These are phyloP conservation scores for Clathrospora elynae DNA, from an alignment of 2,329 filamentous ascomycete genomes.

Conservation along the genomic window DNA sequence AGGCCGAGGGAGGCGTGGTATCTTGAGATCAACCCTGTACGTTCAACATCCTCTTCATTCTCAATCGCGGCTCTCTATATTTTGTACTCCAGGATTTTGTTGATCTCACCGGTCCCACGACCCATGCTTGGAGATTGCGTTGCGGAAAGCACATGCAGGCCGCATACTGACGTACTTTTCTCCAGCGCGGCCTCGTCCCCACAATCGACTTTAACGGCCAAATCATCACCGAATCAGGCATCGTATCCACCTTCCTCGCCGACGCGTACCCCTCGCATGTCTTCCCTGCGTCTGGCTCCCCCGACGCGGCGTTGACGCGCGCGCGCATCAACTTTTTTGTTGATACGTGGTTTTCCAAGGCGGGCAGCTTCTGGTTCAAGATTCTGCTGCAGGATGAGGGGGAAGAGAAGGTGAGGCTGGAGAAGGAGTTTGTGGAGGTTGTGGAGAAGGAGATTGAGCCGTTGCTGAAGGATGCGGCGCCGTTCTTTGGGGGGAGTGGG, in stretches of 20 bases:
- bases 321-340: slow-evolving; percentile 74
- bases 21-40: slow-evolving; percentile 72
- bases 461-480: slow-evolving; percentile 58
- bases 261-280: slow-evolving; percentile 73
- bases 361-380: slow-evolving; percentile 56
- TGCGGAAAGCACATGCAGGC: too few species aligned
- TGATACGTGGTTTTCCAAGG: slow-evolving; percentile 70
- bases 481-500: slow-evolving; percentile 55
- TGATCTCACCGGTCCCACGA: too few species aligned
- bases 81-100: too few species aligned
- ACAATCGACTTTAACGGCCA: slow-evolving; percentile 65
- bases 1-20: slow-evolving; percentile 74
- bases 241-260: slow-evolving; percentile 73
- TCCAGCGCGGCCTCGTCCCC: slow-evolving; percentile 72
- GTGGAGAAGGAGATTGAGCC: slow-evolving; percentile 76
- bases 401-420: slow-evolving; percentile 56
- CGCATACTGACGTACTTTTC: not conserved
- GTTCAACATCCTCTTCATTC: slow-evolving; percentile 14
- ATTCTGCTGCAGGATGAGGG: slow-evolving; percentile 54
- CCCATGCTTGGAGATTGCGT: too few species aligned
- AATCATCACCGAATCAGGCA: slow-evolving; percentile 73
- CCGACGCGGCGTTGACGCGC: slow-evolving; percentile 63
- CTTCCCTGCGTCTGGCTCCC: slow-evolving; percentile 60
- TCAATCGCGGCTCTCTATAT: not conserved
- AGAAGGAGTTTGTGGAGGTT: slow-evolving; percentile 58